Base-by-base conservation (phyloP, 768 basidiomycete genomes). In the Leucosporidium creatinivorum region DNA sequence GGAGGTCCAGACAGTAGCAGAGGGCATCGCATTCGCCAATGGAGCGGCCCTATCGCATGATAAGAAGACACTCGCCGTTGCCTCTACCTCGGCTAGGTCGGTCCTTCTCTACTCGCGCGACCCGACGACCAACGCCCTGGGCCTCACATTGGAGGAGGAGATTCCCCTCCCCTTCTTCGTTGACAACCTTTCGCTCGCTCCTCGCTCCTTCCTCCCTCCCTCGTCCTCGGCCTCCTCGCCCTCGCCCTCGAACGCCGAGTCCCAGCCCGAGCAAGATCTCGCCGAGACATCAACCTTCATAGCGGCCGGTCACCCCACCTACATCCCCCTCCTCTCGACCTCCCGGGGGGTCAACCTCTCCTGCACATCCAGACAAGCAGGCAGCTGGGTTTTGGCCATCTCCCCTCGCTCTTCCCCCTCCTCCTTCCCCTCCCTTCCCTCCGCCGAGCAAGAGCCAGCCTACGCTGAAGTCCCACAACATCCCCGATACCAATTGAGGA, bases 21-120 rank as follows among this genome's bases (percentile, higher is more conserved):
- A 79, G 4, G 83, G 84, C 61, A 76, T 88, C 19, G 78, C 87
- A 0, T 89, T 88, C 76, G 79, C 88, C 4, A 89, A 89, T 71
- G 88, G 88, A 25, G 70, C 89, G 65, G 81, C 87, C 0, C 70
- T 88, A 51, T 86, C 86, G 0, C 82, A 81, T 0, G 74, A 78
- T 1, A 82, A 81, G 2, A 73, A 77, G 3, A 79, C 82, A 44
- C 79, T 87, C 30, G 88, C 86, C 4, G 74, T 89, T 28, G 83
- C 84, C 3, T 82, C 85, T 2, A 84, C 84, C 2, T 60, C 69
- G 2, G 25, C 31, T 10, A 61, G 63, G 18, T 26, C 56, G 23
- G 10, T 69, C 4, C 30, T 3, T 21, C 44, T 57, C 60, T 69
- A 62, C 60, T 54, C 10, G 19, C 58, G 47, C 21, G 23, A 25